Evolutionary conservation across 2,329 filamentous ascomycete species (phyloP), one percentile per base, ranked within the genome.

Genomic region (Scopulariopsis brevicaulis): DNA sequence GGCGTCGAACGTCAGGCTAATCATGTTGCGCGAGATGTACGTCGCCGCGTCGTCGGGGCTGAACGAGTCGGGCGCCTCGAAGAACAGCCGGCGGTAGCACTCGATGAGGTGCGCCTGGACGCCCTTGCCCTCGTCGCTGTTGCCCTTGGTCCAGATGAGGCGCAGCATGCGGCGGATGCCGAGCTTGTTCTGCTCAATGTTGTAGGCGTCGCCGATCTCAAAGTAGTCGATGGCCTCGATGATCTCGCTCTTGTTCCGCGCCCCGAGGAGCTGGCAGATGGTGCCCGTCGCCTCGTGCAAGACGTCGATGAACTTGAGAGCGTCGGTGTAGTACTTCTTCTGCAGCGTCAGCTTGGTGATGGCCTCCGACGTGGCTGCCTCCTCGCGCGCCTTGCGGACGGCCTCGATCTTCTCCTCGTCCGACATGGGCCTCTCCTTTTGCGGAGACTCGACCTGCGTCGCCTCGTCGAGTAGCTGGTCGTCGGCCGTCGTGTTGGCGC

Each of bases 221-320:
- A 99, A 96, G 73, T 95, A 99, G 69, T 99, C 94, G 85, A 99
- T 99, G 18, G 95, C 94, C 70, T 99, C 95, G 61, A 99, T 96
- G 28, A 97, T 89, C 70, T 99, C 94, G 65, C 90, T 96, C 78
- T 99, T 99, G 77, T 99, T 99, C 67, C 89, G 90, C 34, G 94
- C 95, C 6, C 90, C 90, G 3, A 99, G 80, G 20, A 99, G 79
- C 70, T 96, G 93, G 62, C 87, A 90, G 37, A 97, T 86, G 2
- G 85, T 84, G 10, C 81, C 80, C 1, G 91, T 95, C 24, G 90
- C 89, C 12, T 87, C 83, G 63, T 96, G 90, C 24, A 99, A 77
- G 6, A 95, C 87, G 61, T 96, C 87, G 63, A 99, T 96, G 68
- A 99, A 99, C 62, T 86, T 88, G 61, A 97, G 79, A 3, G 93